Evolutionary conservation across 768 basidiomycete genomes (phyloP).

Genomic region (Myochromella boudieri): DNA sequence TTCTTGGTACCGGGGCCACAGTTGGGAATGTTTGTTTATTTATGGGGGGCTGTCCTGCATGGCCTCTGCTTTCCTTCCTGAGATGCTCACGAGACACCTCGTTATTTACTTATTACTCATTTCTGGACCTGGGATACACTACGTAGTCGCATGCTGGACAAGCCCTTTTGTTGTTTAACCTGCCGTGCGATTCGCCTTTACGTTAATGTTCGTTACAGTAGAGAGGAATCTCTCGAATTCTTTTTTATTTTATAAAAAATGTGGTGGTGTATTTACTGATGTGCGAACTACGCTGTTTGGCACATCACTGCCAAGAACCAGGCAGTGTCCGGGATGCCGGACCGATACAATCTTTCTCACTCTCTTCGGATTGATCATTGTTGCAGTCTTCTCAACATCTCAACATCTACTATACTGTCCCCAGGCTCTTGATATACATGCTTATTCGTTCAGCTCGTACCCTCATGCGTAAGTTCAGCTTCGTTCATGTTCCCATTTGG

Average conservation of each 20-base stretch:
- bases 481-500: too few relatives aligned
- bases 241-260: not conserved
- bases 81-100: not conserved
- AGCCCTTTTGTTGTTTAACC: slow-evolving; percentile 14
- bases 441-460: too few relatives aligned
- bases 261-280: too few relatives aligned
- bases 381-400: too few relatives aligned
- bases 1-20: slow-evolving; percentile 15
- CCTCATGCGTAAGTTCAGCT: too few relatives aligned
- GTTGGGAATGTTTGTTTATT: slow-evolving; percentile 11
- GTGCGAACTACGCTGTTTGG: too few relatives aligned
- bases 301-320: too few relatives aligned
- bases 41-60: slow-evolving; percentile 1
- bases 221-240: not conserved
- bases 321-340: too few relatives aligned
- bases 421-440: too few relatives aligned
- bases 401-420: too few relatives aligned
- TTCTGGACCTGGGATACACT: slow-evolving; percentile 13
- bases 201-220: not conserved
- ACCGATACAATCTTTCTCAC: too few relatives aligned
- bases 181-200: slow-evolving; percentile 11
- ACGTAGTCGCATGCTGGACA: slow-evolving; percentile 19
- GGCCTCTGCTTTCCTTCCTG: not conserved
- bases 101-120: slow-evolving; percentile 7
- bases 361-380: too few relatives aligned